These are phyloP conservation scores for Sporopachydermia lactativora DNA, from an alignment of 805 yeast species.

Conservation along the genomic window DNA sequence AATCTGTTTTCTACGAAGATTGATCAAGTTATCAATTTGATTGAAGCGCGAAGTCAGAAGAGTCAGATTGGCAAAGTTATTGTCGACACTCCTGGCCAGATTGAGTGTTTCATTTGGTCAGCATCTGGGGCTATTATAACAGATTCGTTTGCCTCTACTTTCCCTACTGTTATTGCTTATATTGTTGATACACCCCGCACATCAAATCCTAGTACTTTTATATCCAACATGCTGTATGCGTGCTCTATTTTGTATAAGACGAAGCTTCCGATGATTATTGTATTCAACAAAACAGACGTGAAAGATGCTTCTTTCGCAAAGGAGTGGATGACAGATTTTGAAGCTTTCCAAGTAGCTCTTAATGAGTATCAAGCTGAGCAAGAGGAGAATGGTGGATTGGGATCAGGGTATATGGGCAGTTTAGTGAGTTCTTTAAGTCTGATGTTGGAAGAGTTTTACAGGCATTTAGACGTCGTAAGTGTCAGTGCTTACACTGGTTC, in stretches of 20 bases:
- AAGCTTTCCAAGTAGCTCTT: slow-evolving; percentile 72
- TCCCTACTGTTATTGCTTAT: slow-evolving; percentile 93
- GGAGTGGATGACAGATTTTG: slow-evolving; percentile 97
- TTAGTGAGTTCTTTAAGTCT: slow-evolving; percentile 89
- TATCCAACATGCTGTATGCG: slow-evolving; percentile 96
- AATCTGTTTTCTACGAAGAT: slow-evolving; percentile 89
- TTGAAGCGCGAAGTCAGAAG: slow-evolving; percentile 55
- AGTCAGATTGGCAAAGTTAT: slow-evolving; percentile 48
- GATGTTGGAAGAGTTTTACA: slow-evolving; percentile 91
- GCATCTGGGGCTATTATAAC: slow-evolving; percentile 96
- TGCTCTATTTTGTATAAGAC: slow-evolving; percentile 94
- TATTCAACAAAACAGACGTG: slow-evolving; percentile 90
- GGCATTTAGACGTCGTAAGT: slow-evolving; percentile 83
- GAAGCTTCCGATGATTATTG: slow-evolving; percentile 91
- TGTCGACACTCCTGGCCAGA: slow-evolving; percentile 97
- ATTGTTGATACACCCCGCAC: slow-evolving; percentile 95
- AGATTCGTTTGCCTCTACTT: slow-evolving; percentile 89
- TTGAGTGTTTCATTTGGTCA: slow-evolving; percentile 96
- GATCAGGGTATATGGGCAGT: slow-evolving; percentile 88
- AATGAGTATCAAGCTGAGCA: slow-evolving; percentile 53
- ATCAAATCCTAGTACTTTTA: slow-evolving; percentile 88
- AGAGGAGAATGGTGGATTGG: slow-evolving; percentile 35
- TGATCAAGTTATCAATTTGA: slow-evolving; percentile 81
- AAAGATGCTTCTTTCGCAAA: slow-evolving; percentile 74
- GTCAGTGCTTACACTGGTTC: slow-evolving; percentile 88